phyloP scores from a whole-genome alignment of 805 yeast species.

The Sugiyamaella boreocaroliniensis region DNA sequence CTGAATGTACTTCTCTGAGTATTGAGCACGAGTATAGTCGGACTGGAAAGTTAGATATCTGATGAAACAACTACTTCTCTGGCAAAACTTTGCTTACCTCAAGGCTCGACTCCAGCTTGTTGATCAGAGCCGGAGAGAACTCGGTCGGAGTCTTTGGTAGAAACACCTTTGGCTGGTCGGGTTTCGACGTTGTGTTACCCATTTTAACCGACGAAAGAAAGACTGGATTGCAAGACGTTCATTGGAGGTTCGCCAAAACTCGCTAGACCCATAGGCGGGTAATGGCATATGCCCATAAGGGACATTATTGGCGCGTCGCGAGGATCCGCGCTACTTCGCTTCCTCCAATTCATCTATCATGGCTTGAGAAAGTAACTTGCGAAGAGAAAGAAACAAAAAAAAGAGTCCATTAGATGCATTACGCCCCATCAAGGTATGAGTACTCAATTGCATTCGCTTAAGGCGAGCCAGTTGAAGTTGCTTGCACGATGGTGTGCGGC shows the following conservation, averaged over 20 bases:
- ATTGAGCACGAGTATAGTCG: constrained; percentile 33
- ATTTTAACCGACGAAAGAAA: background rate
- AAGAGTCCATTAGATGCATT: background rate
- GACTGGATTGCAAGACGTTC: background rate
- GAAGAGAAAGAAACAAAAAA: background rate
- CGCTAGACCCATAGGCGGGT: background rate
- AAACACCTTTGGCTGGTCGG: constrained; percentile 22
- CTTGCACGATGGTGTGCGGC: constrained; percentile 20
- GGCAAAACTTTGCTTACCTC: constrained; percentile 8
- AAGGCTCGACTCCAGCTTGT: constrained; percentile 28
- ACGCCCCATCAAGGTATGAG: background rate
- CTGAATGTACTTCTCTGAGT: constrained; percentile 30
- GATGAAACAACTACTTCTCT: background rate
- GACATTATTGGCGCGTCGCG: background rate
- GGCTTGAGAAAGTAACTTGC: background rate
- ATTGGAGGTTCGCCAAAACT: background rate
- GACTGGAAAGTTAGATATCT: constrained; percentile 17
- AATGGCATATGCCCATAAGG: background rate
- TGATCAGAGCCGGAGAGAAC: constrained; percentile 28
- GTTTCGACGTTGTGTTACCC: constrained; percentile 12
- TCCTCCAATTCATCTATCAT: background rate
- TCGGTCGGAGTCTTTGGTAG: constrained; percentile 30
- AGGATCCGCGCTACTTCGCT: background rate
- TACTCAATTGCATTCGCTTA: constrained; percentile 1
- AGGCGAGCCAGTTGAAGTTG: constrained; percentile 11